Evolutionary conservation across 768 basidiomycete genomes (phyloP), one percentile per base, ranked within the genome.

Genomic region (Leccinum ochraceum): DNA sequence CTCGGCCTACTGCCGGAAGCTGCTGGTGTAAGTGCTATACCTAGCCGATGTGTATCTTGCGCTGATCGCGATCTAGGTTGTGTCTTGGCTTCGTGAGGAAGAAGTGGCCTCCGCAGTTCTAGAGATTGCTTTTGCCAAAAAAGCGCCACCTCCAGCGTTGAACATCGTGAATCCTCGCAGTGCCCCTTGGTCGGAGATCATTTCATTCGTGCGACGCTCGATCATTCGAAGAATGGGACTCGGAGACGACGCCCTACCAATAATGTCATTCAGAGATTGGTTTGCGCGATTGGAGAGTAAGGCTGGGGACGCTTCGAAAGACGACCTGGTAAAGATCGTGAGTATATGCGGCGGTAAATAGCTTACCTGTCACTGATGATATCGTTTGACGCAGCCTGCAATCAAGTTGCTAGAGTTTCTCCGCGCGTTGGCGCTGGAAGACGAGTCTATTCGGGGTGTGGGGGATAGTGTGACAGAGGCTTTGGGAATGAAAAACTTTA

Each of bases 61-160:
- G 17, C 11, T 44, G 42, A 44, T 10, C 17, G 1, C n/a, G 17
- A n/a, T n/a, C 7, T 39, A 81, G 79, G 58, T 64, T 4, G 68
- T 78, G 13, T 78, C 78, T 0, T 81, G 80, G 82, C 48, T 83
- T 3, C 78, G 81, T 0, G 71, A 75, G 54, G 74, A 81, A 62
- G 67, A 72, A 1, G 79, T 75, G 0, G 77, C 79, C 0, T 16
- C 67, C 32, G 70, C 73, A 0, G 63, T 80, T 9, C 44, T 77
- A 9, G 72, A 79, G 58, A 54, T 66, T 1, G 70, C 66, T 6
- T 67, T 74, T 36, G 36, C 51, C 1, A 57, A 61, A 22, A 65
- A 48, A 1, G 57, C 67, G 0, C 53, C 60, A 0, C 70, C 69
- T 1, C 56, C 70, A 4, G 60, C 68, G 4, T 59, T 79, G 59